phyloP scores from a whole-genome alignment of 139 green algal genomes.

The Picochlorum sp. region DNA sequence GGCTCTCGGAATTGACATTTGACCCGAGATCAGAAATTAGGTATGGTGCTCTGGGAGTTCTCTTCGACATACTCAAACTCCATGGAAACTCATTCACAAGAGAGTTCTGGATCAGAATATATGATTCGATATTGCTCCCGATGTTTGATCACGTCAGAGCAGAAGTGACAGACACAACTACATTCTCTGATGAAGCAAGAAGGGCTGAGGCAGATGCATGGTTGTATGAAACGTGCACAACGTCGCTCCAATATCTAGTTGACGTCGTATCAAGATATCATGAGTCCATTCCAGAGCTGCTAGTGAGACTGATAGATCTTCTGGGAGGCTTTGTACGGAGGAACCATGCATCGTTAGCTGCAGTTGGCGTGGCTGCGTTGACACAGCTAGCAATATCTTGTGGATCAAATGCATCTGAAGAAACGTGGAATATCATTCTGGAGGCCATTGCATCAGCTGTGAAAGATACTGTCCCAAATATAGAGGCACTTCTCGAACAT shows the following conservation, averaged over 20 bases:
- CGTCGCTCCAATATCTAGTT: constrained; percentile 90
- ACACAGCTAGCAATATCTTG: constrained; percentile 56
- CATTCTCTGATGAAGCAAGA: constrained; percentile 71
- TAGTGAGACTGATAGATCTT: constrained; percentile 67
- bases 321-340: constrained; percentile 73
- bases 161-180: constrained; percentile 80
- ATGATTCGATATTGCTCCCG: constrained; percentile 90
- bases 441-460: constrained; percentile 33
- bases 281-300: constrained; percentile 30
- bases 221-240: constrained; percentile 97
- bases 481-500: constrained; percentile 25
- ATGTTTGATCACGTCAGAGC: constrained; percentile 96
- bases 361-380: constrained; percentile 82
- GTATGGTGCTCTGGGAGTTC: constrained; percentile 60
- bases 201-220: constrained; percentile 76
- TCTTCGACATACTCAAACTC: constrained; percentile 93
- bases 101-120: constrained; percentile 90
- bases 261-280: constrained; percentile 89
- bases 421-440: constrained; percentile 51
- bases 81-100: constrained; percentile 86
- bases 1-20: constrained; percentile 94
- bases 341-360: constrained; percentile 78
- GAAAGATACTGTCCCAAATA: constrained; percentile 45
- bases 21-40: constrained; percentile 86
- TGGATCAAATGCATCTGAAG: constrained; percentile 19